Percentiles rank a stretch among this genome's conserved stretches.
These are phyloP conservation scores for Nakazawaea anatomiae DNA, from an alignment of 805 yeast genomes.

Conservation along the genomic window DNA sequence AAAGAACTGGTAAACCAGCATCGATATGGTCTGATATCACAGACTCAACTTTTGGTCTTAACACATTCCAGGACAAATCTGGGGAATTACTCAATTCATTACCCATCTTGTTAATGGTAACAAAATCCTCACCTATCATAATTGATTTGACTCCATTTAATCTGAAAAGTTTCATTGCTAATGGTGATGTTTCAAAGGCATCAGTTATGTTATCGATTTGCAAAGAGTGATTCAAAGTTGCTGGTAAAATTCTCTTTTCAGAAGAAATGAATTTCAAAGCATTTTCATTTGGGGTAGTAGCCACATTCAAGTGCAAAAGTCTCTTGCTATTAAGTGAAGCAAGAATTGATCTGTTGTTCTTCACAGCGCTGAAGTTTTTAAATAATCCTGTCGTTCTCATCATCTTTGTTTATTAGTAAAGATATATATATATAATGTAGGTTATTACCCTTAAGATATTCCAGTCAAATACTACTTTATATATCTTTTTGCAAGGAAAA, in stretches of 20 bases:
- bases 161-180: conserved; percentile 56
- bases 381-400: not conserved
- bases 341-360: not conserved
- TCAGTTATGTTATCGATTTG: conserved; percentile 49
- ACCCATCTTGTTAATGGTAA: conserved; percentile 59
- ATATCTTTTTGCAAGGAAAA: not conserved
- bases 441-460: too few relatives aligned
- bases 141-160: conserved; percentile 61
- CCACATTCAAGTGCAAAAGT: conserved; percentile 31
- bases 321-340: not conserved
- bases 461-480: too few relatives aligned
- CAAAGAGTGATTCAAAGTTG: conserved; percentile 36
- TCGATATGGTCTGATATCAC: conserved; percentile 21
- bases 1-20: conserved; percentile 21
- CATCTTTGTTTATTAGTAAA: not conserved
- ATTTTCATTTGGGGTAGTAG: conserved; percentile 67
- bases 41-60: conserved; percentile 20
- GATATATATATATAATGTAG: too few relatives aligned
- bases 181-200: conserved; percentile 53
- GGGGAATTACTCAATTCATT: conserved; percentile 25
- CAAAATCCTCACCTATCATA: conserved; percentile 69
- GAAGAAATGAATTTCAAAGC: conserved; percentile 61
- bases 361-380: not conserved
- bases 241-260: conserved; percentile 41
- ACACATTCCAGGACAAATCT: conserved; percentile 21